These are phyloP conservation scores for Sophora flavescens DNA, from an alignment of 306 rosid genomes.

Conservation along the genomic window DNA sequence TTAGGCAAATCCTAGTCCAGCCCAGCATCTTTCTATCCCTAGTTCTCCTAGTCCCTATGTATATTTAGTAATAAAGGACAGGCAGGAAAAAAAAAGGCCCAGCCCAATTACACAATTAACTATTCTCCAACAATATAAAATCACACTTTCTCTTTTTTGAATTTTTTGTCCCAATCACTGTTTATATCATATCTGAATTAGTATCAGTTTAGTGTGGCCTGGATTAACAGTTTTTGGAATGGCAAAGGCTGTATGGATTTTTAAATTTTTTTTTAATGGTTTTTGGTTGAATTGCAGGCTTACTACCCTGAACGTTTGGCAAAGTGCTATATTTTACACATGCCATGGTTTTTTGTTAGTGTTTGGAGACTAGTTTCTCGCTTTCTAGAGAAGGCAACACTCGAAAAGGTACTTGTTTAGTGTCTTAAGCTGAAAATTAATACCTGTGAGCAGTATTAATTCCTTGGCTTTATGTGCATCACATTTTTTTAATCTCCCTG, in stretches of 20 bases:
- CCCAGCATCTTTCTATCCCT: too few species aligned
- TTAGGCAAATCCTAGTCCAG: too few species aligned
- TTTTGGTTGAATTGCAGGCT: constrained; percentile 59
- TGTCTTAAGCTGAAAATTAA: constrained; percentile 7
- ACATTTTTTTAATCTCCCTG: neutral
- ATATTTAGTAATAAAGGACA: too few species aligned
- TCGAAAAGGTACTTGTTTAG: constrained; percentile 67
- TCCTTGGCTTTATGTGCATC: constrained; percentile 17
- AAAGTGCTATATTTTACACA: constrained; percentile 71
- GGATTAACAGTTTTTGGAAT: neutral
- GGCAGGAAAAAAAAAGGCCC: too few species aligned
- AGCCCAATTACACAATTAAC: too few species aligned
- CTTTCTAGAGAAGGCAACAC: constrained; percentile 84
- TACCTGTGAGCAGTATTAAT: neutral
- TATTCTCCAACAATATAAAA: too few species aligned
- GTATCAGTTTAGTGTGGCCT: neutral
- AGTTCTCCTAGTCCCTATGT: too few species aligned
- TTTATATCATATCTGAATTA: neutral
- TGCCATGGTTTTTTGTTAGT: constrained; percentile 90
- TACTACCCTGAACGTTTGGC: constrained; percentile 95
- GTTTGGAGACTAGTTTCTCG: constrained; percentile 90
- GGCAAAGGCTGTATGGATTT: neutral
- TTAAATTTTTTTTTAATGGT: neutral
- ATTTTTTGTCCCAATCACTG: neutral
- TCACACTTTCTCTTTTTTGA: too few species aligned